Conservation (phyloP, 345 rosid genomes). For the Chamaenerion angustifolium region DNA sequence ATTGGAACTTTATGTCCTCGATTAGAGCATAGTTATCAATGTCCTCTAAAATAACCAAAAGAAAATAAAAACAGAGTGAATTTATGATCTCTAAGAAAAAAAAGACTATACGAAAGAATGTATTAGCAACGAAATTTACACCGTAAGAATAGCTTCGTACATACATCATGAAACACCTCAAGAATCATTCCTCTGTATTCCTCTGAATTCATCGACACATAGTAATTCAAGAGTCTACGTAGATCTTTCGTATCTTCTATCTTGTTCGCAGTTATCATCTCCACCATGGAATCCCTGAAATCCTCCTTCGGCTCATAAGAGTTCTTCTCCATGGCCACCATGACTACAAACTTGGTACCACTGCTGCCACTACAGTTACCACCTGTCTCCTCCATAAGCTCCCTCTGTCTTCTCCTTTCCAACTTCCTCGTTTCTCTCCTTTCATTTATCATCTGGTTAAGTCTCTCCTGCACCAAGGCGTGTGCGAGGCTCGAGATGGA, state of each 20-base stretch:
- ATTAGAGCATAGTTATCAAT: too few relatives aligned
- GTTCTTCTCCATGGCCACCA: conserved; percentile 81
- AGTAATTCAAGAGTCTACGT: conserved; percentile 65
- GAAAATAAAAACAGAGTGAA: too few relatives aligned
- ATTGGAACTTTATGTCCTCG: too few relatives aligned
- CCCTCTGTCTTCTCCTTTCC: conserved; percentile 19
- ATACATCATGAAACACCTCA: conserved; percentile 68
- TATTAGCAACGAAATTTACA: conserved; percentile 30
- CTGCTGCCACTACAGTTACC: too few relatives aligned
- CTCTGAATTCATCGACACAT: conserved; percentile 60
- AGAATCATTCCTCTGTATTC: conserved; percentile 50
- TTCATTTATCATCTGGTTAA: conserved; percentile 65
- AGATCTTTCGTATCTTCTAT: conserved; percentile 55
- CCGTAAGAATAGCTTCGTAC: conserved; percentile 42
- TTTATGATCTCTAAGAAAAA: too few relatives aligned
- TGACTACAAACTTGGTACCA: conserved; percentile 44
- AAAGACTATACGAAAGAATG: too few relatives aligned
- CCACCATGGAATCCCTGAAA: conserved; percentile 66
- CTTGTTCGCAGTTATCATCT: conserved; percentile 57
- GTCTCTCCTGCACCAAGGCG: conserved; percentile 77
- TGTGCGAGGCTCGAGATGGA: conserved; percentile 69
- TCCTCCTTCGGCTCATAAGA: conserved; percentile 68
- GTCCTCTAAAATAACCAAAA: too few relatives aligned
- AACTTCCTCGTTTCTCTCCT: conserved; percentile 35
- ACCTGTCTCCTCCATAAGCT: too few relatives aligned